Percentiles rank a stretch among this genome's conserved stretches.
phyloP scores from a whole-genome alignment of 1,139 yeast species.

The Nakaseomyces delphensis region DNA sequence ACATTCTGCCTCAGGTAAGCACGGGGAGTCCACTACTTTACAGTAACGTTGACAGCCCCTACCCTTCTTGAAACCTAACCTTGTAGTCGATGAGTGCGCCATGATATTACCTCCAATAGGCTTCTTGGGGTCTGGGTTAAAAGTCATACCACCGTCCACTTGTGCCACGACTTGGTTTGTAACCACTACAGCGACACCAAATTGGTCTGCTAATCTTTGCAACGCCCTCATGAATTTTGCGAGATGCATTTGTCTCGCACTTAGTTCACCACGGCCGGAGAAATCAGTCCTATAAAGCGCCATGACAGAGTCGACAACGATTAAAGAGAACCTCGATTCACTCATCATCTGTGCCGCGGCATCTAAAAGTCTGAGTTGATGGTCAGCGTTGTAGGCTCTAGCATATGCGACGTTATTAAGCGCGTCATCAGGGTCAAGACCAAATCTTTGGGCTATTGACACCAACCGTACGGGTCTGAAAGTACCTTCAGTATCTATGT shows the following conservation, averaged over 20 bases:
- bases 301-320: constrained; percentile 94
- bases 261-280: constrained; percentile 91
- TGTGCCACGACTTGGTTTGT: constrained; percentile 98
- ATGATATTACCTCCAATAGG: constrained; percentile 98
- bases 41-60: constrained; percentile 88
- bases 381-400: constrained; percentile 94
- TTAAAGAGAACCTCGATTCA: constrained; percentile 69
- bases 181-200: constrained; percentile 96
- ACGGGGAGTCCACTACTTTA: constrained; percentile 85
- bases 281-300: constrained; percentile 92
- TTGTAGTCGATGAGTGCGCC: constrained; percentile 93
- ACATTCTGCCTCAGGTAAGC: constrained; percentile 91
- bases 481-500: constrained; percentile 95
- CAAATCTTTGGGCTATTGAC: constrained; percentile 86
- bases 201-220: constrained; percentile 92
- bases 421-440: constrained; percentile 89
- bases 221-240: constrained; percentile 88
- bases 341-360: constrained; percentile 97
- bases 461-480: constrained; percentile 86
- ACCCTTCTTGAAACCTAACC: constrained; percentile 83
- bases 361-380: constrained; percentile 75
- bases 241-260: constrained; percentile 90
- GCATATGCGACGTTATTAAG: constrained; percentile 96
- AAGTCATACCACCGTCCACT: constrained; percentile 85
- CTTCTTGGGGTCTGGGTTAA: constrained; percentile 96